Evolutionary conservation across 164 flowering plant species (phyloP), one percentile per base, ranked within the genome.

Genomic region (Taxillus chinensis): DNA sequence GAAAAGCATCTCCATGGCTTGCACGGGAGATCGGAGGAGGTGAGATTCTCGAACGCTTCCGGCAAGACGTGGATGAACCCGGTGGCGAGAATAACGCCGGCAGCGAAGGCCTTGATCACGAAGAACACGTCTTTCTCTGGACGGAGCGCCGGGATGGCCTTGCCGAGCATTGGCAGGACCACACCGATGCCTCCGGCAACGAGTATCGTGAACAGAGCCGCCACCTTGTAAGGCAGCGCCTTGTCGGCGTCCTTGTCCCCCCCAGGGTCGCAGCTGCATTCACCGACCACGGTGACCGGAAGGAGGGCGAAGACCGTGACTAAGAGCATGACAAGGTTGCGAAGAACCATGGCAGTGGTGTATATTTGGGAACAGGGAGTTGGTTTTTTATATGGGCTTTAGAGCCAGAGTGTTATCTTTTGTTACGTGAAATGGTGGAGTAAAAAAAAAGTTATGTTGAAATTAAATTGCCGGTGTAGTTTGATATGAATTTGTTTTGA

Each of bases 51-150:
- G 58, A 55, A 55, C 11, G 58, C 58, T 2, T 55, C 58, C 0
- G 58, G 58, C 8, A 55, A 1, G 37, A 55, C 13, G 37, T 55
- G 58, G 37, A 55, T 38, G 13, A 55, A 55, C 10, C 58, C 58
- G 12, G 58, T 55, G 8, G 58, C 58, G 37, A 55, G 58, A 13
- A 55, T 55, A 0, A 55, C 58, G 38, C 58, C 58, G 5, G 39
- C 58, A 3, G 58, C 58, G 5, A 55, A 55, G 27, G 58, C 58
- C 40, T 55, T 55, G 38, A 55, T 38, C 39, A 55, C 39, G 5
- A 55, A 55, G 58, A 55, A 55, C 58, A 55, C 40, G 13, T 48
- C 51, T 14, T 4, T 48, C 38, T 55, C 58, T 8, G 58, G 38
- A 8, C 10, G 38, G 8, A 55, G 58, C 8, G 40, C 38, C 39